Conservation (phyloP, 768 basidiomycete genomes). For the Chalciporus sphaerocephalus region DNA sequence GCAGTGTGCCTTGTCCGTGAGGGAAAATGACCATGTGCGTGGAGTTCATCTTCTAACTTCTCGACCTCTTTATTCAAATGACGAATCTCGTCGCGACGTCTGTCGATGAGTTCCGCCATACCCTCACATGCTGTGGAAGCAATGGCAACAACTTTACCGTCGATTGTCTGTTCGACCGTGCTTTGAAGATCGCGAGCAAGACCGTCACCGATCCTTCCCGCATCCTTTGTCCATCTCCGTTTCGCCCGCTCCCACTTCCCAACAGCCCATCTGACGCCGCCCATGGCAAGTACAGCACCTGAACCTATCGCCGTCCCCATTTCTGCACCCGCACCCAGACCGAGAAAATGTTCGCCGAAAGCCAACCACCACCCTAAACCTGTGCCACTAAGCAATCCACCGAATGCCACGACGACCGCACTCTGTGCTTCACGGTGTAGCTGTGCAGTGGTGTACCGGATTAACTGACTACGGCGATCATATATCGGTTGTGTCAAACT, state of each 20-base stretch:
- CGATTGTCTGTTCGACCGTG: conserved; percentile 39
- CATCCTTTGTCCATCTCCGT: conserved; percentile 64
- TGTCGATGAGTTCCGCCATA: conserved; percentile 38
- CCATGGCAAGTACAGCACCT: conserved; percentile 48
- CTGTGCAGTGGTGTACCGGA: conserved; percentile 49
- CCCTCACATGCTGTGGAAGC: conserved; percentile 48
- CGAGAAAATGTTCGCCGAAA: conserved; percentile 38
- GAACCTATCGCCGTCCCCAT: conserved; percentile 55
- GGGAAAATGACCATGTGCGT: conserved; percentile 6
- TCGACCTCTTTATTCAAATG: conserved; percentile 42
- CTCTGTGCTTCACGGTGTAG: conserved; percentile 65
- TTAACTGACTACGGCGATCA: conserved; percentile 49
- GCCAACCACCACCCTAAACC: conserved; percentile 54
- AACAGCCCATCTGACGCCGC: conserved; percentile 57
- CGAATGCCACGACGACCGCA: conserved; percentile 47
- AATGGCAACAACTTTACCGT: conserved; percentile 49
- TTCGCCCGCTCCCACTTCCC: conserved; percentile 68
- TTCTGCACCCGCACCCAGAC: conserved; percentile 39
- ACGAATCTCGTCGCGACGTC: conserved; percentile 44
- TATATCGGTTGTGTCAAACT: conserved; percentile 50
- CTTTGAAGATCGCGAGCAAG: conserved; percentile 63
- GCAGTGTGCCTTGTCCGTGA: conserved; percentile 1
- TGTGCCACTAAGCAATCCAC: conserved; percentile 45
- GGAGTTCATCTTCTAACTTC: conserved; percentile 36
- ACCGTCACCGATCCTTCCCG: conserved; percentile 56